A percentile compares a stretch with the other conserved stretches of the same genome.
Conservation (phyloP, 2,329 filamentous ascomycete species). For the Macrophomina phaseolina region DNA sequence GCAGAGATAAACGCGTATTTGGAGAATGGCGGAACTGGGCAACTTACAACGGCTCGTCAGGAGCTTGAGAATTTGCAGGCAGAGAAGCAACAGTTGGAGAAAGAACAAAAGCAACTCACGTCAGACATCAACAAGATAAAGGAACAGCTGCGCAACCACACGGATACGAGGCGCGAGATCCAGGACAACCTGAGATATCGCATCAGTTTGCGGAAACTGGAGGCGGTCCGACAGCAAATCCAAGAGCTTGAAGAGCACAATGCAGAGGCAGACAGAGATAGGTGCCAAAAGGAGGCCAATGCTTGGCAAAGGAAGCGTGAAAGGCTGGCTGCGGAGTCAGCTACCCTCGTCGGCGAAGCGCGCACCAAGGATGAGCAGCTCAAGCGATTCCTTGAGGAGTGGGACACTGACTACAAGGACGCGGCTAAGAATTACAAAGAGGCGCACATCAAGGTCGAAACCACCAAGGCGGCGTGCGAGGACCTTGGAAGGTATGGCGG, state of each 20-base stretch:
- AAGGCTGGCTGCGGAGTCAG: slow-evolving; percentile 72
- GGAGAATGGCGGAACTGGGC: slow-evolving; percentile 73
- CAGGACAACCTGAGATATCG: slow-evolving; percentile 87
- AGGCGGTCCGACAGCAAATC: slow-evolving; percentile 73
- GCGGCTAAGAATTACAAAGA: slow-evolving; percentile 82
- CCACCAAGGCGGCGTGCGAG: slow-evolving; percentile 90
- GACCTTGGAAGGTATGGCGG: slow-evolving; percentile 82
- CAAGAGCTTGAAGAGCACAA: slow-evolving; percentile 76
- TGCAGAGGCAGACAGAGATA: slow-evolving; percentile 80
- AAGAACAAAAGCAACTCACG: slow-evolving; percentile 70
- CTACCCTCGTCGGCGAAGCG: slow-evolving; percentile 76
- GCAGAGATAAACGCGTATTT: slow-evolving; percentile 81
- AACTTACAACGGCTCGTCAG: slow-evolving; percentile 71
- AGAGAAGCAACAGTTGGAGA: slow-evolving; percentile 68
- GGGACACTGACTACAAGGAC: slow-evolving; percentile 84
- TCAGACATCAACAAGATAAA: slow-evolving; percentile 77
- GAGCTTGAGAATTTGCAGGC: slow-evolving; percentile 72
- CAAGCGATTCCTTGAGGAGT: slow-evolving; percentile 74
- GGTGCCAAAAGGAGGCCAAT: slow-evolving; percentile 72
- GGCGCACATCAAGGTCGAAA: slow-evolving; percentile 86
- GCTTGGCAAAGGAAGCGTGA: slow-evolving; percentile 71
- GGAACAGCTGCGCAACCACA: slow-evolving; percentile 77
- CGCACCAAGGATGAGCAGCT: slow-evolving; percentile 86
- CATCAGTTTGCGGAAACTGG: slow-evolving; percentile 71
- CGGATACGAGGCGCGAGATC: slow-evolving; percentile 85